These are phyloP conservation scores for Paecilomyces sp. DNA, from an alignment of 2,329 filamentous ascomycete genomes.

Conservation along the genomic window DNA sequence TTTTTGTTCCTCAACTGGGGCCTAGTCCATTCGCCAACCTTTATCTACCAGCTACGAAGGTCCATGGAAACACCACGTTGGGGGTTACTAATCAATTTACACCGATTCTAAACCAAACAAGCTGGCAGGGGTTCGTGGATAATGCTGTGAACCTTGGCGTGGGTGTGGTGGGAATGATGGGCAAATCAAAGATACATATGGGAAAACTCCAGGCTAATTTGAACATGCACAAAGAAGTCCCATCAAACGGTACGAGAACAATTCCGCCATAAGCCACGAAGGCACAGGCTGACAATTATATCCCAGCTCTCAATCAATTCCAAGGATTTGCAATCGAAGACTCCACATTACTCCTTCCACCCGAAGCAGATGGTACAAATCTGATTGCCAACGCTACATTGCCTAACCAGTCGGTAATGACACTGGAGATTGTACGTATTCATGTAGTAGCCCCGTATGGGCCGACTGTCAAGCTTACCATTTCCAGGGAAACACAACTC, in stretches of 20 bases:
- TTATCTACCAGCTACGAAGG: conserved; percentile 13
- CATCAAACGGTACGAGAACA: conserved; percentile 23
- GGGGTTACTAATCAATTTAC: conserved; percentile 15
- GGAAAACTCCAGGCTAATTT: conserved; percentile 26
- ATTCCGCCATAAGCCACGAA: background rate
- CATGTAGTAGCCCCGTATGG: background rate
- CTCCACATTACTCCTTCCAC: conserved; percentile 38
- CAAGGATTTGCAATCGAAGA: conserved; percentile 41
- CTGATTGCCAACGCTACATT: conserved; percentile 47
- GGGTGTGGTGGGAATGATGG: conserved; percentile 18
- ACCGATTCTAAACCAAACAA: conserved; percentile 15
- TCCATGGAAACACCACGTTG: conserved; percentile 31
- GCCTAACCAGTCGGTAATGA: conserved; percentile 52
- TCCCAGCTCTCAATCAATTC: conserved; percentile 47
- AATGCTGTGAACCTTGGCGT: conserved; percentile 21
- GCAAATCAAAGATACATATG: conserved; percentile 21
- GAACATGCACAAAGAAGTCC: conserved; percentile 25
- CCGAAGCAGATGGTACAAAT: conserved; percentile 43
- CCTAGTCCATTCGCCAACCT: conserved; percentile 20
- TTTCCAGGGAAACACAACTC: conserved; percentile 43
- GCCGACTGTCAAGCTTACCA: background rate
- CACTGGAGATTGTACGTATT: conserved; percentile 39
- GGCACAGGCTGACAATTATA: conserved; percentile 3
- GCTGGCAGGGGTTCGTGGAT: conserved; percentile 26
- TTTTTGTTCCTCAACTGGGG: conserved; percentile 25